phyloP scores from a whole-genome alignment of 257 asterid species.

The Solanum clarkiae region DNA sequence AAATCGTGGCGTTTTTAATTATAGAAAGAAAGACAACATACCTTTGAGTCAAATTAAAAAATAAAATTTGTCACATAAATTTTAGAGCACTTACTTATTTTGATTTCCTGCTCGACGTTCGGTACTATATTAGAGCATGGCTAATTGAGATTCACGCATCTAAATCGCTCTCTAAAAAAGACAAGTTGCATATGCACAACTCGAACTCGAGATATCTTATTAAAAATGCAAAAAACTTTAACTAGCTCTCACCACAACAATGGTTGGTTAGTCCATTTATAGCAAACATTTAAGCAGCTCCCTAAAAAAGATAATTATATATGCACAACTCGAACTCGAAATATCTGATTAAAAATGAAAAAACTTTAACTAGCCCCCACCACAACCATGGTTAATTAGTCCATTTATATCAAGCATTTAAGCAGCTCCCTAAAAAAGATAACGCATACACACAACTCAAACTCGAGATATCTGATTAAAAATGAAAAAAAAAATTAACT shows the following conservation, averaged over 20 bases:
- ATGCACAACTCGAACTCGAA: background rate
- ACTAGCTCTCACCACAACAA: too few relatives aligned
- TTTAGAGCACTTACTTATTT: background rate
- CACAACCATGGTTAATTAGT: too few relatives aligned
- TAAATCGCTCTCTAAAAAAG: background rate
- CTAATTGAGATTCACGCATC: accelerated
- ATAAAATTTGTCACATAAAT: accelerated
- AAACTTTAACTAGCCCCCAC: too few relatives aligned
- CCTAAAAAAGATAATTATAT: accelerated
- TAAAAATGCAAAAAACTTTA: too few relatives aligned
- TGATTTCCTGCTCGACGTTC: accelerated
- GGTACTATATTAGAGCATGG: background rate
- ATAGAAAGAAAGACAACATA: background rate
- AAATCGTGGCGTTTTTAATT: background rate
- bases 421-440: too few relatives aligned
- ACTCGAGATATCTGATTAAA: background rate
- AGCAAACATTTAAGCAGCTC: too few relatives aligned
- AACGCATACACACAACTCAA: background rate
- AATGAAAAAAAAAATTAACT: too few relatives aligned
- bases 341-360: too few relatives aligned
- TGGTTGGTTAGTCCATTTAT: too few relatives aligned
- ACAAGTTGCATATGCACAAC: background rate
- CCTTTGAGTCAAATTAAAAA: background rate
- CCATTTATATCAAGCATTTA: too few relatives aligned
- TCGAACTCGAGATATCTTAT: too few relatives aligned